phyloP scores from a whole-genome alignment of 1,284 basidiomycete genomes.

The Cryptococcus jaspeensis region DNA sequence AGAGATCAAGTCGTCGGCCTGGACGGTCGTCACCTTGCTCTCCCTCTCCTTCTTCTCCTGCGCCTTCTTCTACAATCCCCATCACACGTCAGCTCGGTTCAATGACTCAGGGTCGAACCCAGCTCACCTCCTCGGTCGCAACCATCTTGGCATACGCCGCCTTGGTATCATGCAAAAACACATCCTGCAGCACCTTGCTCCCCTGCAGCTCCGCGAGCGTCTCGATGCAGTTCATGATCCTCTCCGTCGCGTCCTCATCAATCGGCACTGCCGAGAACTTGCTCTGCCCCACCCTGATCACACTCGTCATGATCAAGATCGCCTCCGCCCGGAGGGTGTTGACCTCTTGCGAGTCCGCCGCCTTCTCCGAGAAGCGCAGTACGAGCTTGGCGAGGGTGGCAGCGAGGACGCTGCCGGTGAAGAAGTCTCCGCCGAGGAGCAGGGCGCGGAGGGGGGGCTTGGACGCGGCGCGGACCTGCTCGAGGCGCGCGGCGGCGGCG shows the following conservation, averaged over 20 bases:
- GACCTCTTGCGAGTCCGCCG: slow-evolving; percentile 60
- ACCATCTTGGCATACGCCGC: slow-evolving; percentile 94
- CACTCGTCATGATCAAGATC: slow-evolving; percentile 97
- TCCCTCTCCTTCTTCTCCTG: slow-evolving; percentile 83
- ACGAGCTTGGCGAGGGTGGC: slow-evolving; percentile 90
- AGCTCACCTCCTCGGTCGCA: slow-evolving; percentile 74
- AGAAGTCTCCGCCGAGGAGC: slow-evolving; percentile 94
- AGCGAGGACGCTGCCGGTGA: slow-evolving; percentile 87
- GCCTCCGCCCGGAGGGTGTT: slow-evolving; percentile 87
- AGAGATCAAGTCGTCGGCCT: slow-evolving; percentile 87
- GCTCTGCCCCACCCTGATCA: slow-evolving; percentile 95
- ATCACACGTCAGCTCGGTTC: not conserved
- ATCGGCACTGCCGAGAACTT: slow-evolving; percentile 91
- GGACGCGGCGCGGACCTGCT: slow-evolving; percentile 76
- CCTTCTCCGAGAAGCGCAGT: slow-evolving; percentile 70
- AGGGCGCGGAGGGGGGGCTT: slow-evolving; percentile 91
- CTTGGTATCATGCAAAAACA: slow-evolving; percentile 92
- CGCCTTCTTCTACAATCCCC: slow-evolving; percentile 64
- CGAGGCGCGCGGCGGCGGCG: slow-evolving; percentile 64
- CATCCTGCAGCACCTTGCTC: slow-evolving; percentile 66
- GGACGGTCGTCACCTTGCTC: slow-evolving; percentile 69
- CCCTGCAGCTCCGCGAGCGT: slow-evolving; percentile 73
- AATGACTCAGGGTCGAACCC: not conserved
- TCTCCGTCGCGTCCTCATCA: slow-evolving; percentile 96
- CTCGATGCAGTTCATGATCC: slow-evolving; percentile 95